A percentile compares a stretch with the other conserved stretches of the same genome.
Evolutionary conservation across 192 early-diverging fungal species (phyloP).

Genomic region (Funneliformis geosporum): DNA sequence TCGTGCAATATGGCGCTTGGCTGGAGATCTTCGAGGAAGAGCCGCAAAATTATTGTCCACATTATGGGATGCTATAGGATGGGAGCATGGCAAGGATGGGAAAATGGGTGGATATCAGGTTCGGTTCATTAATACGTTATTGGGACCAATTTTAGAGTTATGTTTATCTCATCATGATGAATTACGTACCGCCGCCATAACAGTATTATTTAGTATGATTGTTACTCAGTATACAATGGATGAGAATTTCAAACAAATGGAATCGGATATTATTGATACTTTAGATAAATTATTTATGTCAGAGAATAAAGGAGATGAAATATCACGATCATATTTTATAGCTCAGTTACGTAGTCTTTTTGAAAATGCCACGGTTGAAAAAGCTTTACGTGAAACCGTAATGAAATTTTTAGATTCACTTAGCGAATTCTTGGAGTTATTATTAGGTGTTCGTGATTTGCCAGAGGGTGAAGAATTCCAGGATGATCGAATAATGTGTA

Average conservation of each 20-base stretch:
- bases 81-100: conserved; percentile 26
- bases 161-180: conserved; percentile 44
- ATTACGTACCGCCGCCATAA: conserved; percentile 38
- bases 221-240: conserved; percentile 36
- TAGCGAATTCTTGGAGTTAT: conserved; percentile 52
- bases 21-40: conserved; percentile 61
- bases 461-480: conserved; percentile 55
- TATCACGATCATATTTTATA: conserved; percentile 32
- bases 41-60: conserved; percentile 54
- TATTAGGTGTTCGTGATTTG: conserved; percentile 55
- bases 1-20: conserved; percentile 57
- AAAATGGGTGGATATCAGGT: conserved; percentile 32
- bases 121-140: conserved; percentile 33
- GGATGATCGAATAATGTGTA: conserved; percentile 63
- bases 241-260: conserved; percentile 35
- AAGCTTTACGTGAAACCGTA: conserved; percentile 10
- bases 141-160: conserved; percentile 42
- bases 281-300: conserved; percentile 47
- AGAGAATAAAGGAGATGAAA: conserved; percentile 41
- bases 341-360: conserved; percentile 36
- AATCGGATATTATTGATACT: conserved; percentile 40
- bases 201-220: conserved; percentile 42
- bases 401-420: conserved; percentile 50
- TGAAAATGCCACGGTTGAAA: conserved; percentile 7
- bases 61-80: conserved; percentile 53